phyloP scores from a whole-genome alignment of 371 early-diverging fungal genomes.

The Mortierella sp. region DNA sequence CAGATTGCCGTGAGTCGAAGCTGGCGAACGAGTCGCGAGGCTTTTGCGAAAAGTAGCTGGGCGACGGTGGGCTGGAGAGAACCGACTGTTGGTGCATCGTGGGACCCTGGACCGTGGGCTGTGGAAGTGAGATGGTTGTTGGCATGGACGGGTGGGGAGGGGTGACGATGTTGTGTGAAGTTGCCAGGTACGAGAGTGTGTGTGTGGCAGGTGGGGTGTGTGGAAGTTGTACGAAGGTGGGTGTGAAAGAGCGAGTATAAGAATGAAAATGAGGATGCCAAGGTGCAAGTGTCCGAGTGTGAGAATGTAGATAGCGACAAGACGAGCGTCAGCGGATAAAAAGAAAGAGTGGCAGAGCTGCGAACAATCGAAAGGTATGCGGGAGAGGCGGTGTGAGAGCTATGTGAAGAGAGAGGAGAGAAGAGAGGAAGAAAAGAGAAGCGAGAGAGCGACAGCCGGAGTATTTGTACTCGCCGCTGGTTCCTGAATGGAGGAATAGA shows the following conservation, averaged over 20 bases:
- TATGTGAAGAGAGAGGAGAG: background rate
- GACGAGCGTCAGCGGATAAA: background rate
- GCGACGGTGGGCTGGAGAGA: slow-evolving; percentile 19
- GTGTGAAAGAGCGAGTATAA: slow-evolving; percentile 3
- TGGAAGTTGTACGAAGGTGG: background rate
- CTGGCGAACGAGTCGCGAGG: slow-evolving; percentile 42
- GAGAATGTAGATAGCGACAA: too few species aligned
- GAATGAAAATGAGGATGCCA: background rate
- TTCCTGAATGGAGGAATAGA: slow-evolving; percentile 17
- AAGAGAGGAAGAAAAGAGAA: slow-evolving; percentile 3
- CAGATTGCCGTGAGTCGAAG: slow-evolving; percentile 40
- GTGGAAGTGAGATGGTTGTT: slow-evolving; percentile 38
- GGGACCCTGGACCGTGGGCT: slow-evolving; percentile 32
- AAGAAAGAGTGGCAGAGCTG: slow-evolving; percentile 1
- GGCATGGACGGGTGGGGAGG: slow-evolving; percentile 19
- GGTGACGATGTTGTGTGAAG: background rate
- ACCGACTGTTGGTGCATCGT: slow-evolving; percentile 44
- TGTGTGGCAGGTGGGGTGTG: background rate
- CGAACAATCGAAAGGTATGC: background rate
- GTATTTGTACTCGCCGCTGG: background rate
- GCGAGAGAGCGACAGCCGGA: background rate
- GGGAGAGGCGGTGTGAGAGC: slow-evolving; percentile 2
- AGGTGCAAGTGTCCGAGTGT: too few species aligned
- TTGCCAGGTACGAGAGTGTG: background rate
- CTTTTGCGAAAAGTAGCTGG: slow-evolving; percentile 18